Evolutionary conservation across 2,329 filamentous ascomycete species (phyloP).

Genomic region (Ophiostoma ips): DNA sequence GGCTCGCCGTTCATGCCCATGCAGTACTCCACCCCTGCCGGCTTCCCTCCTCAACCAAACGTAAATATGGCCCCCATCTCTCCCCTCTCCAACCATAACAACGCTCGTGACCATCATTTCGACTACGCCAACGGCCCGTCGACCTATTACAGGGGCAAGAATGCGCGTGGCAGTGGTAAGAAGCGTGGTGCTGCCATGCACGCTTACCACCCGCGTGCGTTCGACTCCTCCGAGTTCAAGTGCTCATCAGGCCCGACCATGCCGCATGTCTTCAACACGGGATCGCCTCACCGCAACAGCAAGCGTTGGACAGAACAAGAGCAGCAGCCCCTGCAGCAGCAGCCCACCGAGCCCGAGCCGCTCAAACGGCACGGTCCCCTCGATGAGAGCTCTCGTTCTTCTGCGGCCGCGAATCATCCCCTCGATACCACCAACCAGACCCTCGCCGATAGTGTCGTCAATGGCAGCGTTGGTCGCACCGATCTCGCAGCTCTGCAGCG

Average conservation of each 20-base stretch:
- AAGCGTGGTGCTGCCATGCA: constrained; percentile 23
- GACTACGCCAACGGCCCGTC: background rate
- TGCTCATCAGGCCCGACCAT: constrained; percentile 2
- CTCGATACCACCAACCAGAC: background rate
- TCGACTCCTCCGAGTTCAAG: constrained; percentile 23
- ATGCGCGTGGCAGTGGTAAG: constrained; percentile 29
- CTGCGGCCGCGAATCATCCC: background rate
- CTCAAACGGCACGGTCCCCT: background rate
- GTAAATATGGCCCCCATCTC: constrained; percentile 12
- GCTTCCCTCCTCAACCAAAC: constrained; percentile 12
- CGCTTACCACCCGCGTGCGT: constrained; percentile 24
- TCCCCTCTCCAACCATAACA: background rate
- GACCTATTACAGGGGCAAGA: constrained; percentile 23
- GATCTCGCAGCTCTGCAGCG: constrained; percentile 8
- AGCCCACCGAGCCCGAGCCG: constrained; percentile 8
- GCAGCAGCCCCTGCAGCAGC: constrained; percentile 13
- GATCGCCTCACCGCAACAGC: constrained; percentile 24
- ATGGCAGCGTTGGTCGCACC: no score
- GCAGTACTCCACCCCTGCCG: background rate
- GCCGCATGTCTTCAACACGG: background rate
- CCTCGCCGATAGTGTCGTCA: no score
- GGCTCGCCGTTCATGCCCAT: constrained; percentile 26
- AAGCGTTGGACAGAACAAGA: constrained; percentile 28
- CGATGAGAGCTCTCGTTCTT: background rate
- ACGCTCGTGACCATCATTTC: background rate